phyloP scores from a whole-genome alignment of 2,329 filamentous ascomycete species.

The Pseudogymnoascus verrucosus region DNA sequence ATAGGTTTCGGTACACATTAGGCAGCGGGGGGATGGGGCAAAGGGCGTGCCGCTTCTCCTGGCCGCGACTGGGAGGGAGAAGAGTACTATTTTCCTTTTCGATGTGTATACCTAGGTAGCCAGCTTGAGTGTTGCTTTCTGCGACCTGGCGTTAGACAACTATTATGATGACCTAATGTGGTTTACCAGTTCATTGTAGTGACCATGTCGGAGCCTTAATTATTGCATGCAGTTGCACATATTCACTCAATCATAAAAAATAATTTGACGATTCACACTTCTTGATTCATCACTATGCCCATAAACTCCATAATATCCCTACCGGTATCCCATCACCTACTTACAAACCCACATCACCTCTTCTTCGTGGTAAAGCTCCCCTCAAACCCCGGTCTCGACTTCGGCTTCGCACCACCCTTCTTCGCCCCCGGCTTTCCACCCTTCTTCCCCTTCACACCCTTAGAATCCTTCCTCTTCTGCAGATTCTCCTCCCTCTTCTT shows the following conservation, averaged over 20 bases:
- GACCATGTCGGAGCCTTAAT: neutral
- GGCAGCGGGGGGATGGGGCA: neutral
- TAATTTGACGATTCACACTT: neutral
- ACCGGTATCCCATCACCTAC: neutral
- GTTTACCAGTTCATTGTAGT: neutral
- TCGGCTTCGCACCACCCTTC: conserved; percentile 40
- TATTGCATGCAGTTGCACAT: neutral
- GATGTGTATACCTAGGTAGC: conserved; percentile 6
- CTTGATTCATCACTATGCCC: conserved; percentile 1
- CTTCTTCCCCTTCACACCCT: conserved; percentile 55
- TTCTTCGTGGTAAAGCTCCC: conserved; percentile 36
- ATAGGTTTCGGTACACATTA: conserved; percentile 1
- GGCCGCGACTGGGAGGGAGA: neutral
- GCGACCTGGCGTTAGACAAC: conserved; percentile 6
- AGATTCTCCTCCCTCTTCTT: conserved; percentile 77
- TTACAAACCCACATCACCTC: conserved; percentile 13
- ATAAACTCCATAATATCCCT: neutral
- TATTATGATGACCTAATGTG: conserved; percentile 3
- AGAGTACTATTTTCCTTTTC: conserved; percentile 5
- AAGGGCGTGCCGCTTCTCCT: neutral
- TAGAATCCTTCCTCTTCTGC: conserved; percentile 65
- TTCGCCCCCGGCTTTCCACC: conserved; percentile 41
- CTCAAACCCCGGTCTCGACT: conserved; percentile 49
- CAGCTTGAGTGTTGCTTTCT: conserved; percentile 6
- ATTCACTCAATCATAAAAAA: neutral